Percentiles rank a stretch among this genome's conserved stretches.
phyloP scores from a whole-genome alignment of 257 asterid species.

The Gentiana macrophylla region DNA sequence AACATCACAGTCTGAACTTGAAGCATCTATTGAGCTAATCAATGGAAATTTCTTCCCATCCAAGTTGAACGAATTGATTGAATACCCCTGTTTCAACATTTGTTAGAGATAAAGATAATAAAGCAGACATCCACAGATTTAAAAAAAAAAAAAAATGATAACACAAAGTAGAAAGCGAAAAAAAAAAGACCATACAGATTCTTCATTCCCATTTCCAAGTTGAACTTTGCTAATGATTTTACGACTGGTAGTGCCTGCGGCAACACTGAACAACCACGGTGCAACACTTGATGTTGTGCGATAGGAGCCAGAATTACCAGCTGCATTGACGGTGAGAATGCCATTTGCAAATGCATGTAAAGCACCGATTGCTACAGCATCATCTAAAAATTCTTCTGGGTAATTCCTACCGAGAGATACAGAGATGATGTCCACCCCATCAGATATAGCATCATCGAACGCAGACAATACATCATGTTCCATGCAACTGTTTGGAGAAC shows the following conservation, averaged over 20 bases:
- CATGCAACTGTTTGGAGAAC: background rate
- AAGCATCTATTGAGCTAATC: conserved; percentile 9
- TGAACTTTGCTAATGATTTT: conserved; percentile 21
- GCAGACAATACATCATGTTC: conserved; percentile 17
- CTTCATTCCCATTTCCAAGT: conserved; percentile 29
- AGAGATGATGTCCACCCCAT: conserved; percentile 32
- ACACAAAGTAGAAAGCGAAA: too few relatives aligned
- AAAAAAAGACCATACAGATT: conserved; percentile 13
- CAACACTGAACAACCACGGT: conserved; percentile 40
- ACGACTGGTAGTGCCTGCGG: conserved; percentile 28
- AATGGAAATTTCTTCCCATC: conserved; percentile 7
- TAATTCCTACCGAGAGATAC: conserved; percentile 12
- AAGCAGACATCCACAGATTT: too few relatives aligned
- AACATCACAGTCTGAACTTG: background rate
- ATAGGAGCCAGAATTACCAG: conserved; percentile 22
- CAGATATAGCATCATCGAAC: conserved; percentile 43
- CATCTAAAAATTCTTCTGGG: background rate
- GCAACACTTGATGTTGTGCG: conserved; percentile 13
- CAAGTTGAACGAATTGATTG: conserved; percentile 18
- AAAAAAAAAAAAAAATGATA: too few relatives aligned
- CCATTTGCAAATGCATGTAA: conserved; percentile 27
- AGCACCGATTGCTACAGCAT: conserved; percentile 27
- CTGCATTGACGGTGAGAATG: conserved; percentile 25
- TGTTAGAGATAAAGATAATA: too few relatives aligned
- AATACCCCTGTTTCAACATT: conserved; percentile 17